Conservation (phyloP, 2,329 filamentous ascomycete genomes). For the Sclerotiophoma versabilis region DNA sequence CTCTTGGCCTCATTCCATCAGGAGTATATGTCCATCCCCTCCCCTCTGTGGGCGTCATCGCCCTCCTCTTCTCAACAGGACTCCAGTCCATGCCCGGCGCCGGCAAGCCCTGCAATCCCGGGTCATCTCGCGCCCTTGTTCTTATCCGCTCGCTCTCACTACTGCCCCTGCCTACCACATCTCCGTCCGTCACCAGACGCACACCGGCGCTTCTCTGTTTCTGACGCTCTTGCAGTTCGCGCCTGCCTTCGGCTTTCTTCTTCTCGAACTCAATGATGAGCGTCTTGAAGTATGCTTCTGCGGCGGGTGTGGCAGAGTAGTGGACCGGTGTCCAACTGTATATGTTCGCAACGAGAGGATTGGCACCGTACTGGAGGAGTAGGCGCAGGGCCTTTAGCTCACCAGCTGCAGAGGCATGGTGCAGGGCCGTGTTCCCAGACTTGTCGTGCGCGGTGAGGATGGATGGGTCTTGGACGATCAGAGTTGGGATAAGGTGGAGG, state of each 20-base stretch:
- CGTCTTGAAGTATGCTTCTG: conserved; percentile 83
- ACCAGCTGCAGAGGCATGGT: conserved; percentile 84
- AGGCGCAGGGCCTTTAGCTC: conserved; percentile 79
- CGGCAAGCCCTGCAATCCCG: conserved; percentile 38
- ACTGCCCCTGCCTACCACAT: conserved; percentile 18
- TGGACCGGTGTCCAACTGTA: conserved; percentile 85
- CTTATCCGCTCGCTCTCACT: conserved; percentile 17
- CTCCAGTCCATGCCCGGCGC: conserved; percentile 49
- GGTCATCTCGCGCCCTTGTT: conserved; percentile 44
- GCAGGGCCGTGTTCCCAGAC: conserved; percentile 84
- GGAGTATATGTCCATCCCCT: conserved; percentile 38
- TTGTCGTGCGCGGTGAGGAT: conserved; percentile 59
- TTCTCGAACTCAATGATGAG: conserved; percentile 76
- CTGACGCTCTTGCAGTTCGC: conserved; percentile 40
- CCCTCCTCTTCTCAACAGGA: conserved; percentile 47
- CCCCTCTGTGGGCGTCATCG: conserved; percentile 50
- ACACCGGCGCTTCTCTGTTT: conserved; percentile 45
- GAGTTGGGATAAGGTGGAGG: conserved; percentile 53
- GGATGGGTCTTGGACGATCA: conserved; percentile 42
- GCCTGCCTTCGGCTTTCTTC: conserved; percentile 57
- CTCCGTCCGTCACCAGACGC: conserved; percentile 45
- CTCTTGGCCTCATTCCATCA: conserved; percentile 42
- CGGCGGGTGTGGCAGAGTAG: conserved; percentile 81
- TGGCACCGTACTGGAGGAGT: conserved; percentile 78
- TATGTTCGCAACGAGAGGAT: conserved; percentile 73